These are phyloP conservation scores for Xylaria bambusicola DNA, from an alignment of 495 filamentous ascomycete genomes.

Conservation along the genomic window DNA sequence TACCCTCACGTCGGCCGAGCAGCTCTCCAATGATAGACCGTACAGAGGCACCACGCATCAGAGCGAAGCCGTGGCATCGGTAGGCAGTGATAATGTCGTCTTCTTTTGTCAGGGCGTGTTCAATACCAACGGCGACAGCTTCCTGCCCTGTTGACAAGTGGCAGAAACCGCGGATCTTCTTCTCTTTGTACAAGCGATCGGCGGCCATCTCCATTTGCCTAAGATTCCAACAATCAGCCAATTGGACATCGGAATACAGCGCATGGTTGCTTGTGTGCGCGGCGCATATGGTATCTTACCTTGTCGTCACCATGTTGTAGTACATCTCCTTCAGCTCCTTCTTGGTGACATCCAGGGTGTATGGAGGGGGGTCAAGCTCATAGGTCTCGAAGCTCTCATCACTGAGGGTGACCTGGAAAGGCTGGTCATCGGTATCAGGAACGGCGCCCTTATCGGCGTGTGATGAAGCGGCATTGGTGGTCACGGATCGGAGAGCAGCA, in stretches of 20 bases:
- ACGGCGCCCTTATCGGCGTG: constrained; percentile 84
- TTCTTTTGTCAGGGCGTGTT: constrained; percentile 86
- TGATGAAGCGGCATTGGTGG: constrained; percentile 89
- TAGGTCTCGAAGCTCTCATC: constrained; percentile 99
- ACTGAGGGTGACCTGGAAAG: constrained; percentile 87
- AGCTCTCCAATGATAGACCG: constrained; percentile 96
- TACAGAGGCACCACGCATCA: constrained; percentile 93
- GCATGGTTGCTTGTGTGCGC: neutral
- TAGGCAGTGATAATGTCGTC: constrained; percentile 98
- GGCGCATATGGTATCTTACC: constrained; percentile 57
- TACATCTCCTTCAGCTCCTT: constrained; percentile 98
- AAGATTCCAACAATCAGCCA: neutral
- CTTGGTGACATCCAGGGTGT: constrained; percentile 91
- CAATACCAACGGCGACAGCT: constrained; percentile 94
- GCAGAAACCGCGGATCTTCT: constrained; percentile 99
- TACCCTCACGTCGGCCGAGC: constrained; percentile 90
- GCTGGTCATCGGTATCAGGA: constrained; percentile 84
- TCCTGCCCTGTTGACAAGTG: constrained; percentile 97
- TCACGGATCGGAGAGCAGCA: constrained; percentile 72
- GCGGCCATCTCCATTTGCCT: constrained; percentile 99
- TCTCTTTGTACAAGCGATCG: constrained; percentile 97
- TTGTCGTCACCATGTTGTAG: constrained; percentile 89
- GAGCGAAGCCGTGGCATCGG: constrained; percentile 95
- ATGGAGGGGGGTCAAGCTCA: constrained; percentile 92
- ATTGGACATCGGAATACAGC: too few species aligned